Percentiles rank a stretch among this genome's conserved stretches.
Evolutionary conservation across 2,329 filamentous ascomycete species (phyloP).

Genomic region (Fusarium veterinarium): DNA sequence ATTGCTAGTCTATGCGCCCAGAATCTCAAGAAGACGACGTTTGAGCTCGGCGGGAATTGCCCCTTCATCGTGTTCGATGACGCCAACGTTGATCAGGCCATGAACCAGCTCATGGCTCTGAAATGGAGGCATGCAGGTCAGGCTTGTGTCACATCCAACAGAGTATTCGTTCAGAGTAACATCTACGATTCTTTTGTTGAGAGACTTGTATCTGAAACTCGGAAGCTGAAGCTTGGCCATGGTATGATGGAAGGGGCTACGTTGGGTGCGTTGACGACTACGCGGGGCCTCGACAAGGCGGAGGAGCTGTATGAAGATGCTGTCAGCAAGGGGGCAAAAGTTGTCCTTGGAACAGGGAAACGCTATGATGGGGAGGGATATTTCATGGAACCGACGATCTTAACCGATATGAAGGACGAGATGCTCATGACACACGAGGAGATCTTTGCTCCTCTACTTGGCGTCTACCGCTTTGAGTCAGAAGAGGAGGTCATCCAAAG

Average conservation of each 20-base stretch:
- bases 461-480: constrained; percentile 21
- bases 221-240: neutral
- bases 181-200: constrained; percentile 62
- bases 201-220: neutral
- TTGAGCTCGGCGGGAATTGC: constrained; percentile 79
- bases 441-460: constrained; percentile 26
- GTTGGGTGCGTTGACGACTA: constrained; percentile 26
- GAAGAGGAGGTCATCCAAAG: constrained; percentile 25
- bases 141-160: constrained; percentile 73
- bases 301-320: constrained; percentile 21
- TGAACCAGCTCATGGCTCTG: constrained; percentile 2
- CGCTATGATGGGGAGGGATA: neutral
- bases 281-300: constrained; percentile 4
- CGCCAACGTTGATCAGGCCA: constrained; percentile 57
- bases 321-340: neutral
- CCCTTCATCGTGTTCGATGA: constrained; percentile 75
- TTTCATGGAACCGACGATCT: constrained; percentile 31
- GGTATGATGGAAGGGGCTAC: neutral
- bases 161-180: constrained; percentile 67
- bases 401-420: constrained; percentile 2
- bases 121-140: constrained; percentile 79
- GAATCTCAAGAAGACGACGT: constrained; percentile 72
- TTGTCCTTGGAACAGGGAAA: neutral
- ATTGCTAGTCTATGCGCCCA: constrained; percentile 70
- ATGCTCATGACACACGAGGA: constrained; percentile 31